Evolutionary conservation across 352 stramenopile genomes (phyloP), one percentile per base, ranked within the genome.

Genomic region (Nothophytophthora sp.): DNA sequence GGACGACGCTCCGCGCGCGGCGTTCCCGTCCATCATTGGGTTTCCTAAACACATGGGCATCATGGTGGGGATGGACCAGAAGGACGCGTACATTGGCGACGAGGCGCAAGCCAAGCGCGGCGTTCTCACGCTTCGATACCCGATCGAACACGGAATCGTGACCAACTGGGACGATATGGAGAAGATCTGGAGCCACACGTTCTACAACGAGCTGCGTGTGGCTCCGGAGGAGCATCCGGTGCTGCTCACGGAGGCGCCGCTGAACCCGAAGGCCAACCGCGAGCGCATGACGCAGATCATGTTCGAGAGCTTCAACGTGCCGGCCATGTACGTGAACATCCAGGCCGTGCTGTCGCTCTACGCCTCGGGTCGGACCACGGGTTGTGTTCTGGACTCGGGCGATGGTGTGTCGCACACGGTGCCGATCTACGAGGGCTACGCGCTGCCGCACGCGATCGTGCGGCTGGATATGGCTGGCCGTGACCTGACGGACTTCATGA

Each of bases 91-190:
- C 62, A 86, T 98, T 19, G 92, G 92, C 39, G 92, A 98, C 46
- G 91, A 98, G 48, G 92, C 90, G 0, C 89, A 98, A 70, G 85
- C 79, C 27, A 98, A 97, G 74, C 86, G 92, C 53, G 91, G 93
- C 60, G 88, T 98, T 24, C 61, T 98, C 19, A 98, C 86, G 34
- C 71, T 98, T 55, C 90, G 97, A 67, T 99, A 99, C 75, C 96
- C 97, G 8, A 99, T 99, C 49, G 96, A 99, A 74, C 97, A 99
- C 80, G 97, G 97, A 46, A 99, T 99, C 62, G 97, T 99, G 25
- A 99, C 95, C 47, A 99, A 99, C 85, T 99, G 97, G 97, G 96
- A 99, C 75, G 96, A 99, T 75, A 99, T 99, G 97, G 96, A 99
- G 75, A 99, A 99, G 87, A 99, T 99, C 60, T 99, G 97, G 97